Base-by-base conservation (phyloP, 495 filamentous ascomycete species). In the Xylaria sp. region DNA sequence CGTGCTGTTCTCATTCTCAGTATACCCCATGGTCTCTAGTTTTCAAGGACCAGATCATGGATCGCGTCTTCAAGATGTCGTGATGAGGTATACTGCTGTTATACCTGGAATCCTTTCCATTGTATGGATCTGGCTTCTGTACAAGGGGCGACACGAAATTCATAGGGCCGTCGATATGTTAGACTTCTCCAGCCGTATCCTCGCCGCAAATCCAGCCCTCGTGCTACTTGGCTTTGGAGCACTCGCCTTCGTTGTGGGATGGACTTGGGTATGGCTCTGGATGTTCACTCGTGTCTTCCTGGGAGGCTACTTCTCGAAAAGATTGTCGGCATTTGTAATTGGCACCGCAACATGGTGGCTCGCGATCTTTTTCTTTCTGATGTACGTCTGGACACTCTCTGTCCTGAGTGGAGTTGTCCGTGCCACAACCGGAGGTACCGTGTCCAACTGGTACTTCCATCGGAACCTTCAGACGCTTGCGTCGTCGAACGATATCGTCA, bases 391-490 rank as follows among this genome's bases (percentile, higher is more conserved):
- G 96, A 97, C 94, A 1, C 84, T 98, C 24, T 92, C 92, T 24
- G 88, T 98, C 66, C 87, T 94, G 75, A 88, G 91, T 37, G 94
- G 94, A 40, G 87, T 98, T 26, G 95, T 98, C 76, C 91, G 96
- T 68, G 88, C 93, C 50, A 94, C 94, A 24, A 97, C 96, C 19
- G 94, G 95, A 55, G 97, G 97, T 61, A 97, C 95, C 14, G 96
- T 98, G 44, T 95, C 92, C 24, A 97, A 99, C 79, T 99, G 96
- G 96, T 99, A 99, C 79, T 99, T 98, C 80, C 95, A 98, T 81
- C 93, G 96, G 64, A 90, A 97, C 67, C 88, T 89, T 29, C 88
- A 90, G 44, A 94, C 96, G 14, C 86, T 91, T 24, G 88, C 93
- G 12, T 88, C 91, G 3, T 93, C 92, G 0, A 85, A 87, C 59